Conservation (phyloP, 768 basidiomycete genomes). For the Leccinum sublutescens region DNA sequence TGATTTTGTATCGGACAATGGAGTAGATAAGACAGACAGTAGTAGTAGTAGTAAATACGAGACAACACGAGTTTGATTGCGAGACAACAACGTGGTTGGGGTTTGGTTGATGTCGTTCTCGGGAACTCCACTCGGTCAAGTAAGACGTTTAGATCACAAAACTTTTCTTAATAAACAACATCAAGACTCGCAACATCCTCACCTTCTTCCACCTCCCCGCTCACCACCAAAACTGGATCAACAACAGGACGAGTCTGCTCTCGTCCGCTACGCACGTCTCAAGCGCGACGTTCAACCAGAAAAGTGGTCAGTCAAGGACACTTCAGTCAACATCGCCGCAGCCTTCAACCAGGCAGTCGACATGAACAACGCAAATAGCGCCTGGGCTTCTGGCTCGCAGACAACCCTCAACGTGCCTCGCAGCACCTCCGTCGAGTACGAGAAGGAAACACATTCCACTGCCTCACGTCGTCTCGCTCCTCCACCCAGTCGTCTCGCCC, state of each 20-base stretch:
- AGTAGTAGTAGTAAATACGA: constrained; percentile 22
- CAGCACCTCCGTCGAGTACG: constrained; percentile 80
- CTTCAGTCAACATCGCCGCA: constrained; percentile 82
- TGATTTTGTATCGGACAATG: constrained; percentile 3
- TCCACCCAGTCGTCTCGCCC: constrained; percentile 51
- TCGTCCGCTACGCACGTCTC: constrained; percentile 46
- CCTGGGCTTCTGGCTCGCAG: constrained; percentile 65
- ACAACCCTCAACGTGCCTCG: constrained; percentile 52
- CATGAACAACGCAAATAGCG: constrained; percentile 52
- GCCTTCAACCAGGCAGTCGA: constrained; percentile 74
- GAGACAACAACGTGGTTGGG: constrained; percentile 19
- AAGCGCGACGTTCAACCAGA: constrained; percentile 57
- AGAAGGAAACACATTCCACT: constrained; percentile 58
- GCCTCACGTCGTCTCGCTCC: constrained; percentile 56
- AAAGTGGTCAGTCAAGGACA: constrained; percentile 75
- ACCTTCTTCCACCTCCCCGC: constrained; percentile 37
- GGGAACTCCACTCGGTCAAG: constrained; percentile 79
- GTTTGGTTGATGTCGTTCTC: constrained; percentile 76
- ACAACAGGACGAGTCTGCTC: constrained; percentile 44
- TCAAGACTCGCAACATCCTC: constrained; percentile 31
- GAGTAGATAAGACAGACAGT: constrained; percentile 6
- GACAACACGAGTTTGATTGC: constrained; percentile 21
- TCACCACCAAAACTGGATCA: constrained; percentile 36
- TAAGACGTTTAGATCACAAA: constrained; percentile 80
- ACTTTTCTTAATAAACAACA: constrained; percentile 67